These are phyloP conservation scores for Puccinellia tenuiflora DNA, from an alignment of 176 grass and related monocot species.

Conservation along the genomic window DNA sequence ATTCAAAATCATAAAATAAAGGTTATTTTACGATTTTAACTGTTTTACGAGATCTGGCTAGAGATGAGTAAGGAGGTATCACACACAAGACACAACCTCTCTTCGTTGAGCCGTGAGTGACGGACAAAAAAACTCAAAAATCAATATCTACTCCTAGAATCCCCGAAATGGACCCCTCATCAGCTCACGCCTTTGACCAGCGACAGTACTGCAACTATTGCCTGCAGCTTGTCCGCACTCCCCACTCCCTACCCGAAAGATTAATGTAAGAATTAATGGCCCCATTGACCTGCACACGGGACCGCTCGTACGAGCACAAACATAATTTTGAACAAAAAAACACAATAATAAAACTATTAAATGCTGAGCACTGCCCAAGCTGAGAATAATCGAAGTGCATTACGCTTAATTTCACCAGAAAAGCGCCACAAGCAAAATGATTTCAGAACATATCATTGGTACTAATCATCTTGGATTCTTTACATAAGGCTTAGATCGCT, in stretches of 20 bases:
- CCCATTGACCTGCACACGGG: not conserved
- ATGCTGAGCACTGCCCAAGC: not conserved
- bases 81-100: too few species aligned
- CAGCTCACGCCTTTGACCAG: not conserved
- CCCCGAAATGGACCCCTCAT: too few species aligned
- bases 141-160: too few species aligned
- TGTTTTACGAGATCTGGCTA: too few species aligned
- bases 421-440: not conserved
- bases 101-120: too few species aligned
- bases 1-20: too few species aligned
- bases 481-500: not conserved
- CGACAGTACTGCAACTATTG: not conserved
- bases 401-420: not conserved
- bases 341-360: not conserved
- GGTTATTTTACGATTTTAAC: too few species aligned
- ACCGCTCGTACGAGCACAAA: not conserved
- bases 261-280: not conserved
- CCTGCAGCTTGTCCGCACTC: not conserved
- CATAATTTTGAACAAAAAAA: not conserved
- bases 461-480: constrained; percentile 14
- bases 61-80: too few species aligned
- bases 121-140: too few species aligned
- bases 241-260: not conserved
- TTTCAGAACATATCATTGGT: not conserved
- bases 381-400: not conserved